Evolutionary conservation across 2,329 filamentous ascomycete species (phyloP), one percentile per base, ranked within the genome.

Genomic region (Nannizzia gypsea): DNA sequence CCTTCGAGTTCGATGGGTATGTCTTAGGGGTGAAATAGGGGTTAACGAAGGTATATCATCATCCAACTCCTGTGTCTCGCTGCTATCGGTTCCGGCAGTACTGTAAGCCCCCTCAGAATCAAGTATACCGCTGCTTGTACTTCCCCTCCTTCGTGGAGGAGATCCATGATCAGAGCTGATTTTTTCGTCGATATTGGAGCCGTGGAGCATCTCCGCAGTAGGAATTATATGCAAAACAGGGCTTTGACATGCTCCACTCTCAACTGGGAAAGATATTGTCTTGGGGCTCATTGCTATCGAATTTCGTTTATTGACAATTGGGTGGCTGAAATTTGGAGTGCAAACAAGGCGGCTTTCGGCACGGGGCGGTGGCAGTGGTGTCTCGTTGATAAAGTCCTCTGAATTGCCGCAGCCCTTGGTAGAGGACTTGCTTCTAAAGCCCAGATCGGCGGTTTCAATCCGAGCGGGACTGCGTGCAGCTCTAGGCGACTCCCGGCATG

Each of bases 241-340:
- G 26, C 34, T 57, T n/a, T 58, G 42, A 26, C 17, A 44, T 24
- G 22, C 6, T 3, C 42, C 40, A 6, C 44, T 17, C 8, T 44
- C 57, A 52, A 40, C 54, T 15, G 48, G 40, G 8, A 58, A 59
- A 20, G 57, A 42, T 24, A 38, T 11, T 8, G n/a, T 48, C 31
- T 55, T 38, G 38, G 61, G 31, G n/a, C 48, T 44, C n/a, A 38
- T 46, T 3, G 57, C 48, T 56, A 58, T 22, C 24, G 63, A 63
- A 38, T 73, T 74, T 60, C 72, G 70, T 65, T 69, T 72, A 66
- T 72, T 75, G 59, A 74, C 74, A 0, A 69, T 69, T 2, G 73
- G 73, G 15, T 75, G 69, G 60, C 74, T 75, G 56, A 75, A 75
- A 59, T 76, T 76, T 2, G 72, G 73, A n/a, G 67, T 60, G 54